Evolutionary conservation across 2,329 filamentous ascomycete species (phyloP).

Genomic region (Cladosporium sp.): DNA sequence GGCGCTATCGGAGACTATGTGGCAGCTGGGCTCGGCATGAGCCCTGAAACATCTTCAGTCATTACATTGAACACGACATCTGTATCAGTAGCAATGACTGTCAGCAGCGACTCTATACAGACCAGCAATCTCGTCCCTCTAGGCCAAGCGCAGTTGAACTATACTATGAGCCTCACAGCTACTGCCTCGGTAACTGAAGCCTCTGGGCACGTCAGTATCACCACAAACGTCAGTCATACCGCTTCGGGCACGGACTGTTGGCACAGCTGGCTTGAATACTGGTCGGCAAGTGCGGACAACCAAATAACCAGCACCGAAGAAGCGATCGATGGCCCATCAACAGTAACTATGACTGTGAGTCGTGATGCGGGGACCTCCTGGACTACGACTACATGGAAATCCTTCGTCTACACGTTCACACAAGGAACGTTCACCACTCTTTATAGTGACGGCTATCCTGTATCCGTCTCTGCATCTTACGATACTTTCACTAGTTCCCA

Average conservation of each 20-base stretch:
- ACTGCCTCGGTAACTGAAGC: not conserved
- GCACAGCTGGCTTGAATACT: slow-evolving; percentile 3
- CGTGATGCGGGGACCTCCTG: not conserved
- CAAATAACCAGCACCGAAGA: not conserved
- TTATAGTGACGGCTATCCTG: not conserved
- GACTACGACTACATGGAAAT: not conserved
- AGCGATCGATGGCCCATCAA: not conserved
- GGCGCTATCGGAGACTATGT: not conserved
- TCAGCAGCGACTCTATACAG: not conserved
- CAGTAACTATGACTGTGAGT: not conserved
- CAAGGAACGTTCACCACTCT: not conserved
- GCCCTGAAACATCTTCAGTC: too few relatives aligned
- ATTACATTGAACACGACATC: not conserved
- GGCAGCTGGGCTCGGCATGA: not conserved
- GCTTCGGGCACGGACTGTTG: not conserved
- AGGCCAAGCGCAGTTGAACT: not conserved
- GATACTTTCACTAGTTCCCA: not conserved
- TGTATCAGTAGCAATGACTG: not conserved
- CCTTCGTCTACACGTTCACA: not conserved
- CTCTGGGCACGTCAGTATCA: not conserved
- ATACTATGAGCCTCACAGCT: not conserved
- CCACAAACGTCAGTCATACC: not conserved
- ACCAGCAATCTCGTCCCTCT: not conserved
- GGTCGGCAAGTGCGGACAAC: not conserved
- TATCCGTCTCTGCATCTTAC: slow-evolving; percentile 1